These are phyloP conservation scores for Ogataea angusta DNA, from an alignment of 805 yeast genomes.

Conservation along the genomic window DNA sequence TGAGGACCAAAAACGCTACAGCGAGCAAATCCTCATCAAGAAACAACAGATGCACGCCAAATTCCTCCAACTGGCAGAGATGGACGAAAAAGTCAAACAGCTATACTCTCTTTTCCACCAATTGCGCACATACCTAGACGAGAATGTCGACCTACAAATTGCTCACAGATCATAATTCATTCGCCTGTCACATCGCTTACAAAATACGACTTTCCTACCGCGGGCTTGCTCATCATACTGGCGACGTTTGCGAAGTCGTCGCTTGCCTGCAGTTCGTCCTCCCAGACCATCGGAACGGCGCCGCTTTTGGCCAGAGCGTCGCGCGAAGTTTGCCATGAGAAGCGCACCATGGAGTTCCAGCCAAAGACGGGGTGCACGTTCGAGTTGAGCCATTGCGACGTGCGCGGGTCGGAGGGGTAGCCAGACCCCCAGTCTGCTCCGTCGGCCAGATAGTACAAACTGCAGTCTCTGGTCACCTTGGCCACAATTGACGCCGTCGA, in stretches of 20 bases:
- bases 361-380: constrained; percentile 76
- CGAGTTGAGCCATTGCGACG: constrained; percentile 68
- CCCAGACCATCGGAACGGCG: constrained; percentile 60
- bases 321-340: constrained; percentile 91
- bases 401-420: constrained; percentile 89
- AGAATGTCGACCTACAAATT: neutral
- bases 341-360: constrained; percentile 74
- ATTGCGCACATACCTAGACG: constrained; percentile 12
- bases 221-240: constrained; percentile 11
- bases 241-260: constrained; percentile 29
- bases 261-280: constrained; percentile 40
- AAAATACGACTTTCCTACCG: constrained; percentile 20
- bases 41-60: constrained; percentile 18
- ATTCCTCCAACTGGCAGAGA: constrained; percentile 17
- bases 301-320: constrained; percentile 59
- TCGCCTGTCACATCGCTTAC: constrained; percentile 5
- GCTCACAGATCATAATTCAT: neutral
- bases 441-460: constrained; percentile 20
- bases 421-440: constrained; percentile 71
- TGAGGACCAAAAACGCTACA: constrained; percentile 12
- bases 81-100: constrained; percentile 17
- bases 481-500: constrained; percentile 95
- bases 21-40: constrained; percentile 12
- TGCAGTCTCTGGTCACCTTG: constrained; percentile 83
- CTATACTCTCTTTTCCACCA: constrained; percentile 16